These are phyloP conservation scores for Halenospora varia DNA, from an alignment of 495 filamentous ascomycete genomes.

Conservation along the genomic window DNA sequence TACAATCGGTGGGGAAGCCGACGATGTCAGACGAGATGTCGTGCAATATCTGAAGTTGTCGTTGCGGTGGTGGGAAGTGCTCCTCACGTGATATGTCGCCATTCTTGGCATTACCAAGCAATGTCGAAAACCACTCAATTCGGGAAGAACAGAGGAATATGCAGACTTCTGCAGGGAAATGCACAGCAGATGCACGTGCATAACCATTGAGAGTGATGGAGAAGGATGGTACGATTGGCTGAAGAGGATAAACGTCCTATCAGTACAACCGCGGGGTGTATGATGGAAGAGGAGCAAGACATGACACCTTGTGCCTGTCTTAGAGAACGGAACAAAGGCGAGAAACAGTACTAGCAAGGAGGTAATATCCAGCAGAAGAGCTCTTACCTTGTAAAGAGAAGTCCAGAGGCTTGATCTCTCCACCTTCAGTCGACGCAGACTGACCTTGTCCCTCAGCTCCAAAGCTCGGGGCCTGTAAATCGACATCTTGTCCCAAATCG, in stretches of 20 bases:
- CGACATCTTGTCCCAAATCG: constrained; percentile 52
- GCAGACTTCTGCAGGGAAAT: background rate
- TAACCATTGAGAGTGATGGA: background rate
- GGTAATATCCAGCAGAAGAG: constrained; percentile 1
- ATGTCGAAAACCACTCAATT: background rate
- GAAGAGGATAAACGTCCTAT: background rate
- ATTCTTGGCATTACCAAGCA: constrained; percentile 4
- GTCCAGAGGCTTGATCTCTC: constrained; percentile 28
- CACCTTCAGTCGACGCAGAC: constrained; percentile 29
- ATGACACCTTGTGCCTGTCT: background rate
- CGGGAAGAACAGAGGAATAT: background rate
- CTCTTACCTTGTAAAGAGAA: constrained; percentile 15
- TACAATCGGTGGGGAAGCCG: background rate
- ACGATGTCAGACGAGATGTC: background rate
- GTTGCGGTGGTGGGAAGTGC: background rate
- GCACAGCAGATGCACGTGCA: background rate
- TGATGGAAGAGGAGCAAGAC: background rate
- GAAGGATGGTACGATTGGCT: background rate
- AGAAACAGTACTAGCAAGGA: background rate
- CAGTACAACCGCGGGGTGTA: background rate
- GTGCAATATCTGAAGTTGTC: no score
- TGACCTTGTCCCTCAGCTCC: constrained; percentile 3
- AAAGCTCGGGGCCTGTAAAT: constrained; percentile 22
- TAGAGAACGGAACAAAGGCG: background rate
- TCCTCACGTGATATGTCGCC: constrained; percentile 21